Base-by-base conservation (phyloP, 2,329 filamentous ascomycete species). In the Penicillium concentricum region DNA sequence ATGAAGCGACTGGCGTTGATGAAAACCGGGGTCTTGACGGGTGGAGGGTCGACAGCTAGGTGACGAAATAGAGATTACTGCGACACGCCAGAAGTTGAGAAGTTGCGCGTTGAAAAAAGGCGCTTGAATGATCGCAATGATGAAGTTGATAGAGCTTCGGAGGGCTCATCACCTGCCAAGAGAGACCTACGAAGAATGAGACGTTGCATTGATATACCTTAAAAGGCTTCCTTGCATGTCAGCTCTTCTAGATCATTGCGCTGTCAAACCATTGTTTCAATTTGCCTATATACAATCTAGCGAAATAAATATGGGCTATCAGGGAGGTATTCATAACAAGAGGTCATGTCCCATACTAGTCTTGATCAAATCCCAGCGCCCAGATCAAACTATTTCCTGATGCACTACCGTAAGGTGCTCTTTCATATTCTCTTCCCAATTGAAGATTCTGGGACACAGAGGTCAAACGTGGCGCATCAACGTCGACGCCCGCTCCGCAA, bases 401-500 rank as follows among this genome's bases (percentile, higher is more conserved):
- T 32, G 12, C 30, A 32, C 30, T 13, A 5, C 5, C 12, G 10
- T 13, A 32, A 32, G 30, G 30, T 32, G 30, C 30, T 32, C 30
- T 3, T 13, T 12, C 30, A 32, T 32, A 32, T 32, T 13, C 30
- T 32, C 30, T 32, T 5, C 12, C 30, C 1, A 10, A 8, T 8
- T 28, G 28, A 28, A 9, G 7, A 2, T 28, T 28, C 28, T 28
- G 8, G 1, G 9, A 28, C 28, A 28, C 28, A 10, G 28, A 28
- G 28, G 28, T 8, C 28, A 28, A 28, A 28, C 28, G 28, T 28
- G 28, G 8, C 28, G 8, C 28, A 28, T 69, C 12, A 71, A 49
- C 61, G 72, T 71, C 0, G 67, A 65, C 2, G 66, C 70, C 45
- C 67, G 68, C 58, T 73, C 71, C 0, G 69, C 71, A 22, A 72